phyloP scores from a whole-genome alignment of 768 basidiomycete genomes.

The Boletus rubroflammeus region DNA sequence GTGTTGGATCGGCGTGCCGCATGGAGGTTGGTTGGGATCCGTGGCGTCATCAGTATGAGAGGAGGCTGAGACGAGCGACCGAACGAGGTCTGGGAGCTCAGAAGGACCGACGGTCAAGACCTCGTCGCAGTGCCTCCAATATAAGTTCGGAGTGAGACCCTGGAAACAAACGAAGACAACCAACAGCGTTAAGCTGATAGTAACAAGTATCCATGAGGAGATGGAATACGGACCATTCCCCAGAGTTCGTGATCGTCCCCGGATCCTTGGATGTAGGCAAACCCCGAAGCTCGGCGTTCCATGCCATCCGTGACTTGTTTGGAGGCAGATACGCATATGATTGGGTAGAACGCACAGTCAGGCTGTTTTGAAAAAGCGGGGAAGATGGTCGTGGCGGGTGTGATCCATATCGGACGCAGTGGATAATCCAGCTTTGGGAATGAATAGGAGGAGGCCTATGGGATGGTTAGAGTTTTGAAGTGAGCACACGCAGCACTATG shows the following conservation, averaged over 20 bases:
- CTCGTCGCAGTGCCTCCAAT: conserved; percentile 55
- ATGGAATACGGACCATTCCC: conserved; percentile 54
- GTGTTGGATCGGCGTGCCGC: conserved; percentile 17
- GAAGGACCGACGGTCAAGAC: conserved; percentile 49
- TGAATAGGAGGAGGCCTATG: conserved; percentile 66
- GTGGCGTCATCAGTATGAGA: not conserved
- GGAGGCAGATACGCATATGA: conserved; percentile 87
- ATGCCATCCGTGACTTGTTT: conserved; percentile 57
- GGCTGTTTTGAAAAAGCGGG: conserved; percentile 33
- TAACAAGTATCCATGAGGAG: not conserved
- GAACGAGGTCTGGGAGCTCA: conserved; percentile 41
- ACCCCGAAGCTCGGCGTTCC: conserved; percentile 65
- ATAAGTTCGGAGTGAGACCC: conserved; percentile 73
- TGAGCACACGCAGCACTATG: not conserved
- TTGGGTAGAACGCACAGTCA: conserved; percentile 48
- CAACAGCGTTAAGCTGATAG: not conserved
- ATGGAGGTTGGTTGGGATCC: not conserved
- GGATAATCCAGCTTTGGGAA: conserved; percentile 60
- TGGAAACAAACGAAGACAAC: conserved; percentile 23
- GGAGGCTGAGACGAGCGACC: conserved; percentile 7
- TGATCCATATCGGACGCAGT: conserved; percentile 86
- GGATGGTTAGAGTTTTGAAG: not conserved
- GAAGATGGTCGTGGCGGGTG: conserved; percentile 59
- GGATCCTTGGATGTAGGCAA: conserved; percentile 87
- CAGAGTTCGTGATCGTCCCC: conserved; percentile 95